Evolutionary conservation across 2,329 filamentous ascomycete species (phyloP), one percentile per base, ranked within the genome.

Genomic region (Aspergillus niger): DNA sequence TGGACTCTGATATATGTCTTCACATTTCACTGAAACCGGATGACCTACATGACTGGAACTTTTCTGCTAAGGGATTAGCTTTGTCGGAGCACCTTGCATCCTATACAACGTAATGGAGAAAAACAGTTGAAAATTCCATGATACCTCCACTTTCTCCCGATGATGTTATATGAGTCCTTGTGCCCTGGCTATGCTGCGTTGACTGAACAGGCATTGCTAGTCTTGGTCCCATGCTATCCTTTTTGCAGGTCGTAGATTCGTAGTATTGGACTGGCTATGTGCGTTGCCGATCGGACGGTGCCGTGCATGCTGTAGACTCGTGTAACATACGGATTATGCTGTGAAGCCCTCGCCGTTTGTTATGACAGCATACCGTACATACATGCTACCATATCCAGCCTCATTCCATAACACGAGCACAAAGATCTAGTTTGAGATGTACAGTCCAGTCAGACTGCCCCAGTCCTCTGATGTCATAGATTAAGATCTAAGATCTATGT

Each of bases 101-200:
- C 63, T 71, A 36, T 36, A 74, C 69, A 72, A 63, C 65, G 66
- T 67, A 74, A 76, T 70, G 60, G 71, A 74, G 61, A 74, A 75
- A 76, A 75, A 74, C 70, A 75, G 72, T 74, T 74, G 71, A 75
- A 74, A 75, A 63, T 68, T 66, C 64, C 63, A 67, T 69, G 60
- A 51, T 57, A 62, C 55, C 51, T 48, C 58, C 63, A 36, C 28
- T 47, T 36, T 47, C 36, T 55, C 58, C 38, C 49, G 26, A 54
- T 39, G 22, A 32, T 32, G 47, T 28, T 28, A n/a, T 20, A 50
- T 28, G 22, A 22, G 24, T 20, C 20, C 41, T 6, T 24, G 15
- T 30, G 28, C 47, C n/a, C 26, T 15, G 26, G 26, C 32, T 30
- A 30, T 15, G 26, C 17, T 32, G n/a, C 32, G 28, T 28, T 50